Percentiles rank a stretch among this genome's conserved stretches.
Conservation (phyloP, 148 eudicot genomes). For the Vaccinium darrowii region DNA sequence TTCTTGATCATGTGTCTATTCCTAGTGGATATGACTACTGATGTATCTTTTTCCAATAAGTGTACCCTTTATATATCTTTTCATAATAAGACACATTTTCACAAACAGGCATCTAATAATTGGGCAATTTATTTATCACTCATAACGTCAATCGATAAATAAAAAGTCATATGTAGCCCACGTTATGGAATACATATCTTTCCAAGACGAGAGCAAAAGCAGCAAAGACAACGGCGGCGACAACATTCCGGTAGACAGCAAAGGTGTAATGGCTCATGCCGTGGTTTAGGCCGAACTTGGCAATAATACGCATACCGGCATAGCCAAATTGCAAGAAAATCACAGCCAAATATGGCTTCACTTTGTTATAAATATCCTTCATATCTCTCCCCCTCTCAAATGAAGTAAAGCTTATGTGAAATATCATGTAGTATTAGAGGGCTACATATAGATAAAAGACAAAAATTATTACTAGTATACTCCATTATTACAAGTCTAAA, state of each 20-base stretch:
- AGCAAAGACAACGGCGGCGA: slow-evolving; percentile 57
- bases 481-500: not conserved
- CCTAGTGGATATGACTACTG: too few species aligned
- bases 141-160: too few species aligned
- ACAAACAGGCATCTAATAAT: too few species aligned
- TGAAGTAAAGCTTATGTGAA: not conserved
- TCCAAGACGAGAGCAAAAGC: slow-evolving; percentile 68
- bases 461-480: not conserved
- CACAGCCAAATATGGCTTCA: slow-evolving; percentile 53
- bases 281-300: slow-evolving; percentile 56
- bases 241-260: slow-evolving; percentile 59
- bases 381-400: slow-evolving; percentile 7
- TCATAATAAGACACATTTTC: too few species aligned
- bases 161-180: too few species aligned
- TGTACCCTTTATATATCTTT: too few species aligned
- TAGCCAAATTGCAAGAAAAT: slow-evolving; percentile 58
- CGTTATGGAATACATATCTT: slow-evolving; percentile 14
- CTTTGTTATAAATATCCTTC: slow-evolving; percentile 14
- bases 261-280: slow-evolving; percentile 72
- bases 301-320: slow-evolving; percentile 63
- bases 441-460: not conserved
- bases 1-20: too few species aligned
- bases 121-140: too few species aligned
- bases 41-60: too few species aligned
- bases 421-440: not conserved